Evolutionary conservation across 73 alveolate genomes (phyloP).

Genomic region (Effrenium voratum): DNA sequence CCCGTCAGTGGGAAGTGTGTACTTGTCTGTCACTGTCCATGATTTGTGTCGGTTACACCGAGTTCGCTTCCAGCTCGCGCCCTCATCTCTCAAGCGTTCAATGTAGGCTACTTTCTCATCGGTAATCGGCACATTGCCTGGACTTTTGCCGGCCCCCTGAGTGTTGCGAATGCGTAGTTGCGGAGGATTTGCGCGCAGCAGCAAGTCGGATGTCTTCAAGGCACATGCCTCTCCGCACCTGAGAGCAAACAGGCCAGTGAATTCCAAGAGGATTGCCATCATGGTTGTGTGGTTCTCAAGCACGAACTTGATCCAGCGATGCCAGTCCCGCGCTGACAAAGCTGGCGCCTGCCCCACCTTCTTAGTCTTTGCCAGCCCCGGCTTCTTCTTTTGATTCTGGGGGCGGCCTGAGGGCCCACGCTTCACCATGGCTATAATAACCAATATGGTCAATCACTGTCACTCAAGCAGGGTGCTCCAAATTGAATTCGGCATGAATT

Average conservation of each 20-base stretch:
- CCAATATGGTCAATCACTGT: too few species aligned
- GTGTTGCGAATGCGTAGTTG: constrained; percentile 18
- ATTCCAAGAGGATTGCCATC: background rate
- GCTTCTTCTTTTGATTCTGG: too few species aligned
- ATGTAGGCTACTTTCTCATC: background rate
- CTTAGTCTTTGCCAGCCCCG: background rate
- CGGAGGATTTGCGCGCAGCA: constrained; percentile 9
- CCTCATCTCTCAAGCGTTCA: background rate
- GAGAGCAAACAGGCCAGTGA: constrained; percentile 23
- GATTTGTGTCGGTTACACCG: background rate
- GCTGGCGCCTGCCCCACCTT: constrained; percentile 13
- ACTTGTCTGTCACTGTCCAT: background rate
- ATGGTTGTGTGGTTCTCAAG: background rate
- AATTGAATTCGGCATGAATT: too few species aligned
- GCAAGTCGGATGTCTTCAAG: background rate
- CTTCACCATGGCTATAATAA: too few species aligned
- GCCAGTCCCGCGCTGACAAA: background rate
- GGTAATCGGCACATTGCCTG: background rate
- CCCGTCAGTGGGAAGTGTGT: constrained; percentile 1
- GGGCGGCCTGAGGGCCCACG: too few species aligned
- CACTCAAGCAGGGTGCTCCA: too few species aligned
- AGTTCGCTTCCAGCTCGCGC: background rate
- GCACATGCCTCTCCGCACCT: constrained; percentile 46
- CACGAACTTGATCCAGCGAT: constrained; percentile 8
- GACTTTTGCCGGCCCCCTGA: constrained; percentile 24